A percentile compares a stretch with the other conserved stretches of the same genome.
These are phyloP conservation scores for Schwanniomyces polymorphus DNA, from an alignment of 805 yeast species.

Conservation along the genomic window DNA sequence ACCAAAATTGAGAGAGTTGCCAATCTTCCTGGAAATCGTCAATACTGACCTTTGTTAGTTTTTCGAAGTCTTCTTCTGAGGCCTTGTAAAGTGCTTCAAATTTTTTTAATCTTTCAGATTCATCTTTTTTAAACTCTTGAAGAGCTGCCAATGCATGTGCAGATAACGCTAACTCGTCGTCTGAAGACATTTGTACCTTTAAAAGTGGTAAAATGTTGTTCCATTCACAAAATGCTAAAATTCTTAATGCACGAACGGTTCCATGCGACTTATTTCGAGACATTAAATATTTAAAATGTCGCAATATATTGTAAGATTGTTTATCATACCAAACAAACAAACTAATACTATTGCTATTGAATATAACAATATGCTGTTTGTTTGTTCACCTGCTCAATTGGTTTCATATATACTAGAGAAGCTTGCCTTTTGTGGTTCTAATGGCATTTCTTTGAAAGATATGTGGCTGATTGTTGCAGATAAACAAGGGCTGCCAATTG, in stretches of 20 bases:
- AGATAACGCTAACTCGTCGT: slow-evolving; percentile 46
- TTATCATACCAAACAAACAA: neutral
- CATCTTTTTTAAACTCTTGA: slow-evolving; percentile 67
- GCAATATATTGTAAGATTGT: neutral
- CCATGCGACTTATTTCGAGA: neutral
- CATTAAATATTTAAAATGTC: neutral
- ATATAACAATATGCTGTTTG: slow-evolving; percentile 11
- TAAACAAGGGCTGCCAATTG: slow-evolving; percentile 20
- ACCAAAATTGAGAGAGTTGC: slow-evolving; percentile 95
- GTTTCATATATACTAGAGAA: slow-evolving; percentile 21
- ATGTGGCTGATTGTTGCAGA: slow-evolving; percentile 24
- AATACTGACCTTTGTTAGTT: slow-evolving; percentile 49
- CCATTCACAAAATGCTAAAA: neutral
- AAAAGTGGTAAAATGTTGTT: neutral
- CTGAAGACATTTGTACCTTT: slow-evolving; percentile 30
- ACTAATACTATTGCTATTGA: neutral
- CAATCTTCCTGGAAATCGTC: slow-evolving; percentile 86
- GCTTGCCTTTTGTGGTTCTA: slow-evolving; percentile 32
- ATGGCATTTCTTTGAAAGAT: slow-evolving; percentile 26
- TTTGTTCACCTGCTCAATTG: slow-evolving; percentile 26
- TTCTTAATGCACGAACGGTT: neutral
- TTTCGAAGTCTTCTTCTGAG: slow-evolving; percentile 59
- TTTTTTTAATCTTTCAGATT: slow-evolving; percentile 52
- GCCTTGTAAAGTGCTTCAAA: slow-evolving; percentile 53
- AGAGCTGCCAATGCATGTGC: slow-evolving; percentile 54